Evolutionary conservation across 225 moss, liverwort and hornwort species (phyloP), one percentile per base, ranked within the genome.

Genomic region (Sphagnum contortum): DNA sequence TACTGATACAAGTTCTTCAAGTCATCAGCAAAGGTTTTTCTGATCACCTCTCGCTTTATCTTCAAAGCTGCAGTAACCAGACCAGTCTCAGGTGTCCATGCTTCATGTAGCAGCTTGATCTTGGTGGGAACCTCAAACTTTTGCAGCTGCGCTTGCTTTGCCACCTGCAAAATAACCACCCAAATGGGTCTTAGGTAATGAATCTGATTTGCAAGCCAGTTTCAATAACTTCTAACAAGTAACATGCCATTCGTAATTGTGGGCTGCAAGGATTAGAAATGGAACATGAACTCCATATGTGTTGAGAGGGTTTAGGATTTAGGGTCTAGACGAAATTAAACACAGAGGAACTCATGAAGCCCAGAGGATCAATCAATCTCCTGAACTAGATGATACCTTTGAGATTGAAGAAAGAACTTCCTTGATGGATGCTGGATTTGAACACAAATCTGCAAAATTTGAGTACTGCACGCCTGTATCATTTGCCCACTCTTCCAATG

Each of bases 401-500:
- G 72, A 51, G 49, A 88, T 45, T 56, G 91, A 89, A 29, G 84
- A 76, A 50, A 82, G 29, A 71, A 98, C 89, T 72, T 90, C 96
- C 66, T 80, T 77, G 29, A 73, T 62, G 44, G 90, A 81, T 47
- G 85, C 88, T 64, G 83, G 83, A 69, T 75, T 87, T 49, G 73
- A 73, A 71, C 90, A 87, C 47, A 98, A 75, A 29, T 85, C 83
- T 49, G 68, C 54, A 69, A 74, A 85, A 67, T 70, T 69, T 12
- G 77, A 77, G 64, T 80, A 87, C 7, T 71, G 57, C 56, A 98
- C 47, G 51, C 76, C 75, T 44, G 81, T 70, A 12, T 64, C 45
- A 66, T 79, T 70, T 9, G 92, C 92, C 96, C 96, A 98, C 49
- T 73, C 74, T 70, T 98, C 96, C 3, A 98, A 79, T 52, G 80